Conservation (phyloP, 306 rosid genomes). For the Coriaria nepalensis region DNA sequence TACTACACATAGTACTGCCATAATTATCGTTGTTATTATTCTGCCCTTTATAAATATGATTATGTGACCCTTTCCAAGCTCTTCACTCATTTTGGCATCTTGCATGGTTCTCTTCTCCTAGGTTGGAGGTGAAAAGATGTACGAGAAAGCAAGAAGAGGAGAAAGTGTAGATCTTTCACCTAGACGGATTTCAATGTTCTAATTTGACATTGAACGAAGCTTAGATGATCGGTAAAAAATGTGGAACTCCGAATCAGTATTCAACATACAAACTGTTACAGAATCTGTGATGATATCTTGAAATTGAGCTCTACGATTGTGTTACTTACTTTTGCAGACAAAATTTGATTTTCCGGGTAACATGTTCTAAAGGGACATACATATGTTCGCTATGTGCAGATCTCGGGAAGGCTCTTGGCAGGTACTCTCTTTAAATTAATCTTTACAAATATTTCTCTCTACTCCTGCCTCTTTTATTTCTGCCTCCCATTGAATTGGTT, state of each 20-base stretch:
- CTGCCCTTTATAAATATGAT: neutral
- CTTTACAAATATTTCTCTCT: constrained; percentile 2
- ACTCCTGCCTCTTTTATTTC: neutral
- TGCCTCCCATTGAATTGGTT: neutral
- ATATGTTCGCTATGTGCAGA: constrained; percentile 89
- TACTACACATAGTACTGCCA: neutral
- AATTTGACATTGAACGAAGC: constrained; percentile 86
- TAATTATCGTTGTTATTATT: neutral
- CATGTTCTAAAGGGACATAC: constrained; percentile 89
- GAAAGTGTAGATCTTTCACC: constrained; percentile 93
- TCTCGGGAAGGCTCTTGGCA: constrained; percentile 85
- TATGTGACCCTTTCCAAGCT: too few relatives aligned
- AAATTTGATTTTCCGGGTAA: constrained; percentile 80
- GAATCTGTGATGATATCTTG: neutral
- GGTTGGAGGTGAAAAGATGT: constrained; percentile 97
- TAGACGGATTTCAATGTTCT: constrained; percentile 74
- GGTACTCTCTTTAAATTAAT: constrained; percentile 29
- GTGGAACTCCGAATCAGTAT: too few relatives aligned
- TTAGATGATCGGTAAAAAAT: constrained; percentile 60
- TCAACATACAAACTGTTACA: too few relatives aligned
- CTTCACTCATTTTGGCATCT: too few relatives aligned
- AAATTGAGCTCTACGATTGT: neutral
- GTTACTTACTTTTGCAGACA: constrained; percentile 43
- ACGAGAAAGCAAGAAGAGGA: constrained; percentile 96
- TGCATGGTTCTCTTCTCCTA: constrained; percentile 13